Percentiles rank a stretch among this genome's conserved stretches.
phyloP scores from a whole-genome alignment of 768 basidiomycete species.

The Mycena haematopus region DNA sequence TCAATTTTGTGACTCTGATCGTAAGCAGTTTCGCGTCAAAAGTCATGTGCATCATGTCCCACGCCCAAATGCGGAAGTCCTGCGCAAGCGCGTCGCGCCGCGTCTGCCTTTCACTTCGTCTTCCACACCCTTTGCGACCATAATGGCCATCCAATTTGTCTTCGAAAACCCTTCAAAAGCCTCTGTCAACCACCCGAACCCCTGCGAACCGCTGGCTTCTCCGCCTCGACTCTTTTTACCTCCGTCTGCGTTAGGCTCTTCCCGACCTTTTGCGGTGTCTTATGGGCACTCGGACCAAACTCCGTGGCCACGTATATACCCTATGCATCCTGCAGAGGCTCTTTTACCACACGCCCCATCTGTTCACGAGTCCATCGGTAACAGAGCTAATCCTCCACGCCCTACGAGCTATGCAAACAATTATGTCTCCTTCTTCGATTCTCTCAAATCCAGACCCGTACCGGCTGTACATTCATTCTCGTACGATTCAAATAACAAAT shows the following conservation, averaged over 20 bases:
- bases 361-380: background rate
- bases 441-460: background rate
- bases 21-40: too few species aligned
- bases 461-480: background rate
- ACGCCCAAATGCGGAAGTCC: too few species aligned
- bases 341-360: background rate
- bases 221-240: background rate
- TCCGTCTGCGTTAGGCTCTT: background rate
- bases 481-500: background rate
- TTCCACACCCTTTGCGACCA: background rate
- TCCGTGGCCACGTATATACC: background rate
- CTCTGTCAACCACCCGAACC: background rate
- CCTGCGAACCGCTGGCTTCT: background rate
- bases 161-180: background rate
- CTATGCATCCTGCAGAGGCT: background rate
- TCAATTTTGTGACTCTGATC: too few species aligned
- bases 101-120: background rate
- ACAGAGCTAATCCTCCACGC: background rate
- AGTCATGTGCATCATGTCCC: too few species aligned
- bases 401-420: background rate
- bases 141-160: background rate
- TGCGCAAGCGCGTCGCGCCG: too few species aligned
- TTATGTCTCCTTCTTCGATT: background rate
- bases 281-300: background rate
- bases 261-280: background rate